Evolutionary conservation across 1,139 yeast genomes (phyloP), one percentile per base, ranked within the genome.

Genomic region (Yamadazyma kanchanaburiensis): DNA sequence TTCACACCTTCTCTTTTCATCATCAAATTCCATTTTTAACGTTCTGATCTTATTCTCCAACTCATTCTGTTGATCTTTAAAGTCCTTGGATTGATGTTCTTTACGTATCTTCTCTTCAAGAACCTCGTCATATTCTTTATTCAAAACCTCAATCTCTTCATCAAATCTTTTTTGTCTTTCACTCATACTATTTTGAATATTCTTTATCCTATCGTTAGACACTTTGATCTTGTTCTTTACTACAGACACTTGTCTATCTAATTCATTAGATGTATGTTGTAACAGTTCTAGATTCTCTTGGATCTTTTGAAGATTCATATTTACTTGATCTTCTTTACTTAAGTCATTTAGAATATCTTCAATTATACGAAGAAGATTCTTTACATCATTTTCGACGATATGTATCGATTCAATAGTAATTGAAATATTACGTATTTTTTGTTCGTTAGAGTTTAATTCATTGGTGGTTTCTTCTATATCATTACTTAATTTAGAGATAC

Each of bases 331-430:
- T 35, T 73, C 71, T 40, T 67, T 67, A 24, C 55, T 58, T 14
- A 77, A 48, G 37, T 77, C 87, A 19, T 56, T 55, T 23, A 69
- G 63, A 12, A 81, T 63, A 33, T 80, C 89, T 28, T 80, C 84
- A 24, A 80, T 56, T 4, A 75, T 58, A 33, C 71, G 65, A 31
- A 70, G 59, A 23, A 79, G 58, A 29, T 64, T 67, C 33, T 63
- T 68, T 30, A 81, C 51, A 37, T 80, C 86, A 37, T 62, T 70
- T 31, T 76, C 75, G 5, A 80, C 59, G n/a, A 58, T 49, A 29
- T 69, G 71, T 35, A 85, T 68, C 0, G 88, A 70, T 35, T 80
- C 83, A 10, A 76, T 61, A 0, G 91, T 72, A 2, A 69, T 58
- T 3, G 73, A 60, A 21, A 80, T 48, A 35, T 76, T 77, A 28